Evolutionary conservation across 2,329 filamentous ascomycete genomes (phyloP), one percentile per base, ranked within the genome.

Genomic region (Apiospora sp.): DNA sequence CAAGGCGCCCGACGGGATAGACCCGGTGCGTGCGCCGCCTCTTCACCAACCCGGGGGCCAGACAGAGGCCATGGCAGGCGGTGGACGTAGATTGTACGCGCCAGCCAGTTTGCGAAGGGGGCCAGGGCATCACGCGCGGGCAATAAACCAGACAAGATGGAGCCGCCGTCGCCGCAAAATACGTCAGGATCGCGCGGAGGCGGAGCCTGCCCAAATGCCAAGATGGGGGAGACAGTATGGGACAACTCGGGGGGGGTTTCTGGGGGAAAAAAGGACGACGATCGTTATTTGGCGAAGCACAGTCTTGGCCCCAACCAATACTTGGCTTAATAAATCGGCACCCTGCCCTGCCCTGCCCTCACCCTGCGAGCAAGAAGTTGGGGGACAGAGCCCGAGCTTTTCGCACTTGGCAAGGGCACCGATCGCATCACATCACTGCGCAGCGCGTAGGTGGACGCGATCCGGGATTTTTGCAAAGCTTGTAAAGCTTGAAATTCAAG

Each of bases 271-370:
- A 22, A 41, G 7, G 37, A 16, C 54, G 58, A 41, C 34, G 58
- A 64, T 64, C 58, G 58, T 64, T 64, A 64, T 64, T 41, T 64
- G 58, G 30, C 30, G 10, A 8, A 8, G 58, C 58, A 41, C 27
- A 8, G 58, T 64, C 58, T 64, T 64, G 58, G 58, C 58, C 34
- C 49, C 49, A 51, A 27, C 49, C 49, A 51, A 27, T 51, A 24
- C 49, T 51, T 27, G 49, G 49, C 49, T 7, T 64, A 64, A 64
- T 64, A 41, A 41, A 41, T 41, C 37, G 37, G 37, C 37, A 10
- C 37, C 37, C 37, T 41, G 37, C 37, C 27, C 27, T 30, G 27
- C 27, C 27, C 27, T 30, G 27, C 27, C 27, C 27, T 30, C 37
- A 10, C 37, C 37, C 37, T 41, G 37, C 37, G 37, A 41, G 37